Conservation (phyloP, 2,329 filamentous ascomycete genomes). For the Beauveria asiatica region DNA sequence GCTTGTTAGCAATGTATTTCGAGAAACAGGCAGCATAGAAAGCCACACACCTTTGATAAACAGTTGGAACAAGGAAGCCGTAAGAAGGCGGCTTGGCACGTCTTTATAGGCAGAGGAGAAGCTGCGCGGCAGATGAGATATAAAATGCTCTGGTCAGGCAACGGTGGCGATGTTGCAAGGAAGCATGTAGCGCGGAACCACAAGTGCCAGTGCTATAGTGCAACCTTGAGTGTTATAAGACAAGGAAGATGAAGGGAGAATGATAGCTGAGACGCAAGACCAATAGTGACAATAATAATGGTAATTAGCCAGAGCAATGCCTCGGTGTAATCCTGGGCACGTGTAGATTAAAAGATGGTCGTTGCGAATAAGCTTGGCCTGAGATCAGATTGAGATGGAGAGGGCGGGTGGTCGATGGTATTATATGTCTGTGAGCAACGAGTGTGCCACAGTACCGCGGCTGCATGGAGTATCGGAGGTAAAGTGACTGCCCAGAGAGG, state of each 20-base stretch:
- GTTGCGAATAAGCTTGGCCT: background rate
- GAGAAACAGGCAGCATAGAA: background rate
- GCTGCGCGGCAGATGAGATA: background rate
- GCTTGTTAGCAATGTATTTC: background rate
- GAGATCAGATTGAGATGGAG: constrained; percentile 4
- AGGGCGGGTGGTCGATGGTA: constrained; percentile 6
- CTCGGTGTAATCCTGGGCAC: background rate
- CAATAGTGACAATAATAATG: background rate
- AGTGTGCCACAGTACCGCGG: background rate
- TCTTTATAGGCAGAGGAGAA: background rate
- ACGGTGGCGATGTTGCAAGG: background rate
- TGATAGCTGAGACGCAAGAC: background rate
- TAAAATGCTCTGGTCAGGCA: background rate
- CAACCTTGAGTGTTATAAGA: background rate
- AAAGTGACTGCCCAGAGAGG: background rate
- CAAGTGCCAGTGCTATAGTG: background rate
- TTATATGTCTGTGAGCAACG: constrained; percentile 9
- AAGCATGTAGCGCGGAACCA: background rate
- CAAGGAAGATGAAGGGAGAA: background rate
- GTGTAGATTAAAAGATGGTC: background rate
- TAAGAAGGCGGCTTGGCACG: background rate
- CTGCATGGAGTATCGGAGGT: background rate
- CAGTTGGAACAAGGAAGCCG: background rate
- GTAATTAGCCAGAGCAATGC: background rate
- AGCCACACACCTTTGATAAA: background rate